Percentiles rank a stretch among this genome's conserved stretches.
These are phyloP conservation scores for Coccomyxa sp. DNA, from an alignment of 139 green algal species.

Conservation along the genomic window DNA sequence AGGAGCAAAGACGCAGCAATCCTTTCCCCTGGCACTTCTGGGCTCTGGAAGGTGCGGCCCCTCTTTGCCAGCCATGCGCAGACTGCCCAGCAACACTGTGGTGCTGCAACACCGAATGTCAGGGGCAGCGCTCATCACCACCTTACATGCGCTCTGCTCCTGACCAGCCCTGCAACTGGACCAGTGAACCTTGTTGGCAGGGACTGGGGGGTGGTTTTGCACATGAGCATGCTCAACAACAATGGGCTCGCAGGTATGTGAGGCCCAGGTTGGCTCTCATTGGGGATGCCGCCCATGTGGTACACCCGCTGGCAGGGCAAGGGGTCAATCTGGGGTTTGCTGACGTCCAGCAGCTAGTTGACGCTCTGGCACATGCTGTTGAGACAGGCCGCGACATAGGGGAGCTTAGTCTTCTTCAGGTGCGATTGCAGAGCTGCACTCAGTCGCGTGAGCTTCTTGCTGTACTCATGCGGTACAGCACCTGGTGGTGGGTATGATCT, in stretches of 20 bases:
- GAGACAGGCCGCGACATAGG: conserved; percentile 53
- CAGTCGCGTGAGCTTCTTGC: no score
- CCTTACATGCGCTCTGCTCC: no score
- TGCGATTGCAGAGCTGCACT: no score
- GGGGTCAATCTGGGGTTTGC: conserved; percentile 74
- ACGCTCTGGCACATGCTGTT: conserved; percentile 33
- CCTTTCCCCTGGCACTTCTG: conserved; percentile 58
- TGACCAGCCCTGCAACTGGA: neutral
- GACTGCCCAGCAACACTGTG: no score
- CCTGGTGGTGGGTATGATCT: no score
- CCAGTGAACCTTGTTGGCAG: no score
- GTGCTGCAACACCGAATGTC: no score
- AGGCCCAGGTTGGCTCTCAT: conserved; percentile 67
- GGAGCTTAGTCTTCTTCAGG: conserved; percentile 30
- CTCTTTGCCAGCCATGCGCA: no score
- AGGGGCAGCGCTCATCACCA: no score
- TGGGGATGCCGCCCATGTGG: conserved; percentile 73
- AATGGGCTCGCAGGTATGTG: conserved; percentile 53
- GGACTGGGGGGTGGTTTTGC: no score
- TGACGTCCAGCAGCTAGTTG: conserved; percentile 55
- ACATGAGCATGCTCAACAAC: neutral
- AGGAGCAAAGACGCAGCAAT: conserved; percentile 23
- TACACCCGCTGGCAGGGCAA: conserved; percentile 77
- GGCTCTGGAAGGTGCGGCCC: conserved; percentile 59
- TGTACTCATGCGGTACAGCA: no score